These are phyloP conservation scores for Aplosporella prunicola DNA, from an alignment of 2,329 filamentous ascomycete genomes.

Conservation along the genomic window DNA sequence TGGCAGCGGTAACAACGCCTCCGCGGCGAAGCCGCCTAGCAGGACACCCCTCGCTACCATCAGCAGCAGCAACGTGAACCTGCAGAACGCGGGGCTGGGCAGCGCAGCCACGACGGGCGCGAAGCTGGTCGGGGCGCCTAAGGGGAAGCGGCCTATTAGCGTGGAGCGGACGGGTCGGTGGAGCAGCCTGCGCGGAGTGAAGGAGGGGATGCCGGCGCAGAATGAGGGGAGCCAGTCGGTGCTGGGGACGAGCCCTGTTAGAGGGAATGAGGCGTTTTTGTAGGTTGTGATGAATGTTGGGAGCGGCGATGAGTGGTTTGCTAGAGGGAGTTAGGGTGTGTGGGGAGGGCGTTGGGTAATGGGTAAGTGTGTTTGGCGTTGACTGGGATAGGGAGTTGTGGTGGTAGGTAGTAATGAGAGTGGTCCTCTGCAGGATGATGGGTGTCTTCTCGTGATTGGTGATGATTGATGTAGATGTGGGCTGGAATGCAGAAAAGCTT, in stretches of 20 bases:
- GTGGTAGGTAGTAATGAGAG: too few species aligned
- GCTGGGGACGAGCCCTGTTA: conserved; percentile 3
- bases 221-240: neutral
- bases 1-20: neutral
- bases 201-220: conserved; percentile 1
- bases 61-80: conserved; percentile 3
- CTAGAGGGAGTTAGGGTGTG: too few species aligned
- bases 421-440: too few species aligned
- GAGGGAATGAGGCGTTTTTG: conserved; percentile 9
- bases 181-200: conserved; percentile 1
- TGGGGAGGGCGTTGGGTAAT: too few species aligned
- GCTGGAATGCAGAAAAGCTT: too few species aligned
- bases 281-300: too few species aligned
- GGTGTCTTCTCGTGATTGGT: too few species aligned
- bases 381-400: too few species aligned
- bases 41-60: conserved; percentile 1
- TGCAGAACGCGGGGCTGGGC: neutral
- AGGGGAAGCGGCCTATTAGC: conserved; percentile 4
- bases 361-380: too few species aligned
- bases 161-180: conserved; percentile 3
- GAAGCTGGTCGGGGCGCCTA: neutral
- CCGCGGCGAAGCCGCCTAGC: neutral
- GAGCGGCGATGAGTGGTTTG: too few species aligned
- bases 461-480: too few species aligned
- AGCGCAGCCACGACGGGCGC: neutral